Conservation (phyloP, 306 rosid genomes). For the Rosa rugosa region DNA sequence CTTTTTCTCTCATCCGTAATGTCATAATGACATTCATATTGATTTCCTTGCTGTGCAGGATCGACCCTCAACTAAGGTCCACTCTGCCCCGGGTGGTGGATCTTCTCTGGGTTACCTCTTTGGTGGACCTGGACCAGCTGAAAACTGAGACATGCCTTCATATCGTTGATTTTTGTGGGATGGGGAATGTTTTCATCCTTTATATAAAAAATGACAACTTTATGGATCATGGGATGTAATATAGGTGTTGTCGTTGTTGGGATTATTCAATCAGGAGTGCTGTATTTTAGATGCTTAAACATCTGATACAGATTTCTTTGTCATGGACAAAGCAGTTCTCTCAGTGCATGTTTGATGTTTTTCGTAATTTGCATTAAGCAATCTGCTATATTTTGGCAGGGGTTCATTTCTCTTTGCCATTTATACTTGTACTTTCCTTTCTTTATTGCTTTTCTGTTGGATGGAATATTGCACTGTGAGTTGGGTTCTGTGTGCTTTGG, state of each 20-base stretch:
- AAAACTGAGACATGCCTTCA: conserved; percentile 46
- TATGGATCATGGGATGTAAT: conserved; percentile 56
- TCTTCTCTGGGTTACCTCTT: conserved; percentile 94
- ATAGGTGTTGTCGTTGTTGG: conserved; percentile 57
- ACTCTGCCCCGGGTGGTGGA: conserved; percentile 97
- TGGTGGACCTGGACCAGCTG: conserved; percentile 63
- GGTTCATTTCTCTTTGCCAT: neutral
- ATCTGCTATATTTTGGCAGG: neutral
- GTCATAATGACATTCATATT: neutral
- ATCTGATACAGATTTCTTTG: conserved; percentile 39
- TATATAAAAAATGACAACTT: conserved; percentile 33
- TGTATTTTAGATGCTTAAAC: conserved; percentile 52
- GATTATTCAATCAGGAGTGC: conserved; percentile 46
- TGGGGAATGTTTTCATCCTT: conserved; percentile 37
- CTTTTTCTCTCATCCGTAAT: neutral
- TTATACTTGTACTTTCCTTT: neutral
- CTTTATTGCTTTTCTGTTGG: neutral
- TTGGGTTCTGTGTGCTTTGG: neutral
- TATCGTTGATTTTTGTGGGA: conserved; percentile 28
- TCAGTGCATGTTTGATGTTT: conserved; percentile 36
- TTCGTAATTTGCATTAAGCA: neutral
- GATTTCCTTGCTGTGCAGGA: conserved; percentile 51
- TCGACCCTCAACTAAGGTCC: conserved; percentile 98
- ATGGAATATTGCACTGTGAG: neutral
- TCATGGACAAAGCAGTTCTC: conserved; percentile 35